These are phyloP conservation scores for Talaromyces atroroseus DNA, from an alignment of 2,329 filamentous ascomycete genomes.

Conservation along the genomic window DNA sequence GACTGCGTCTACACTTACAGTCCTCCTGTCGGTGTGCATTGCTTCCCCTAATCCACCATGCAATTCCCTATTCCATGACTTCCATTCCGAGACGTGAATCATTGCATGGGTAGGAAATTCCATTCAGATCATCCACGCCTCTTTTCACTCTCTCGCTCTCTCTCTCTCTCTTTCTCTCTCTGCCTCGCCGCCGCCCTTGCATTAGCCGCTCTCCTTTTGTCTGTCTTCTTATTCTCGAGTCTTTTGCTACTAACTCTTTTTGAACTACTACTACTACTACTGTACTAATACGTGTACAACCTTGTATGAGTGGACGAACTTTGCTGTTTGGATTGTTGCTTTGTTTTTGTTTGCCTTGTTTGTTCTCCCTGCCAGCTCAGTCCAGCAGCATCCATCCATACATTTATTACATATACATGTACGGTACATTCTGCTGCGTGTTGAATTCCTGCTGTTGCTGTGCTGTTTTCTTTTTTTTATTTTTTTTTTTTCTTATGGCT, in stretches of 20 bases:
- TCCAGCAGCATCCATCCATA: neutral
- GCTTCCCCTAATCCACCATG: neutral
- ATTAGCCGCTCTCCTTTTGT: constrained; percentile 2
- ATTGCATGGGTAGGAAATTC: neutral
- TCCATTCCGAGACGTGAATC: neutral
- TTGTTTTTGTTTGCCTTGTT: constrained; percentile 3
- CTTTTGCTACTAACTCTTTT: constrained; percentile 1
- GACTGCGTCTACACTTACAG: neutral
- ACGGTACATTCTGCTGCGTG: constrained; percentile 2
- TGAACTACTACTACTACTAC: neutral
- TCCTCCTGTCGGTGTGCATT: neutral
- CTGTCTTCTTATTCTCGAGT: neutral
- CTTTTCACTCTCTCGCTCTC: neutral
- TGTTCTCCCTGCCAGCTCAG: constrained; percentile 7
- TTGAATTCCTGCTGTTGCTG: neutral
- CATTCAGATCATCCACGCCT: constrained; percentile 2
- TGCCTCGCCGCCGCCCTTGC: constrained; percentile 10
- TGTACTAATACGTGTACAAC: constrained; percentile 12
- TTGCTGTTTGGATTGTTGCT: constrained; percentile 7
- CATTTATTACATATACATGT: neutral
- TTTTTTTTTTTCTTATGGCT: too few species aligned
- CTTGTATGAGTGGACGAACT: constrained; percentile 10
- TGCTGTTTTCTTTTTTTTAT: neutral
- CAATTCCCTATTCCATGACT: neutral
- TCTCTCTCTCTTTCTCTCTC: neutral